A percentile compares a stretch with the other conserved stretches of the same genome.
phyloP scores from a whole-genome alignment of 2,329 filamentous ascomycete genomes.

The Cladorrhinum sp. region DNA sequence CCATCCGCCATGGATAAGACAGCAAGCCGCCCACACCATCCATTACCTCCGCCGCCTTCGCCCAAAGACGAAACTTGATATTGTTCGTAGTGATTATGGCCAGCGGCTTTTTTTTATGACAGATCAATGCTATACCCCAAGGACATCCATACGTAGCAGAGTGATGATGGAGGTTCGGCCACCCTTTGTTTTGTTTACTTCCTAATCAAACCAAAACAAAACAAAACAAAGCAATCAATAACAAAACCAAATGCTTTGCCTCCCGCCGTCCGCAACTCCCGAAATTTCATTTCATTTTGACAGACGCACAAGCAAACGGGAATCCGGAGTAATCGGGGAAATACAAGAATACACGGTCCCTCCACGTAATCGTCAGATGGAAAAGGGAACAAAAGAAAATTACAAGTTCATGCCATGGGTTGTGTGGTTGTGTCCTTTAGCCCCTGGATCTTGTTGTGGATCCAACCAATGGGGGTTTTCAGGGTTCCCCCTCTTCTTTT shows the following conservation, averaged over 20 bases:
- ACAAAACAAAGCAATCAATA: background rate
- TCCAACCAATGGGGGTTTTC: slow-evolving; percentile 1
- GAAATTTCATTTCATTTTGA: background rate
- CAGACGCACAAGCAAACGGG: background rate
- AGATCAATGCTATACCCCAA: background rate
- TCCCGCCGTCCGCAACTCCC: slow-evolving; percentile 2
- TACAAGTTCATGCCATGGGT: slow-evolving; percentile 7
- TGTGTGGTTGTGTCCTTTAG: background rate
- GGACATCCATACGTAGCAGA: background rate
- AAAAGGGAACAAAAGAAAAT: slow-evolving; percentile 9
- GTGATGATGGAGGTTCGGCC: background rate
- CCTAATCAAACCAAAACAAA: slow-evolving; percentile 8
- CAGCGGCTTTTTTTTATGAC: background rate
- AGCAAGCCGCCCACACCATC: background rate
- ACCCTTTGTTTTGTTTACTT: slow-evolving; percentile 7
- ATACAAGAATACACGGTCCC: slow-evolving; percentile 1
- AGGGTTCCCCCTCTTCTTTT: slow-evolving; percentile 8
- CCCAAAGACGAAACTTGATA: slow-evolving; percentile 16
- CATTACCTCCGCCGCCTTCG: slow-evolving; percentile 14
- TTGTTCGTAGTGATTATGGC: slow-evolving; percentile 5
- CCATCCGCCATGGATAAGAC: too few relatives aligned
- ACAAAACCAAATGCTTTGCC: background rate
- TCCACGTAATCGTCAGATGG: background rate
- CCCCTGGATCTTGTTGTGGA: background rate
- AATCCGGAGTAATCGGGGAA: background rate